These are phyloP conservation scores for Pseudogymnoascus sp. DNA, from an alignment of 2,329 filamentous ascomycete genomes.

Conservation along the genomic window DNA sequence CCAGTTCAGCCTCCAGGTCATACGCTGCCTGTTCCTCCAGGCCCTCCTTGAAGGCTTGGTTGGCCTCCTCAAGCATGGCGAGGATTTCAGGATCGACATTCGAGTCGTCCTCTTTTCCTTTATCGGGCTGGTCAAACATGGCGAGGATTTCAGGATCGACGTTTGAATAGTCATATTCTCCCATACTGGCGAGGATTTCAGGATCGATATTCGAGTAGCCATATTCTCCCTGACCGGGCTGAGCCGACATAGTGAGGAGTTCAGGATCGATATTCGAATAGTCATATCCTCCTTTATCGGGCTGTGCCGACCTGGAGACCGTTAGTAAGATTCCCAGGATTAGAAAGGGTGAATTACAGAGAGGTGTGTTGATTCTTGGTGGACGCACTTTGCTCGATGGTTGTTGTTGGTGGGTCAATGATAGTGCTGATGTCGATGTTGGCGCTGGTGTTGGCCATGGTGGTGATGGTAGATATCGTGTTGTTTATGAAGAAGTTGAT, in stretches of 20 bases:
- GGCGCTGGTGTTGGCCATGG: background rate
- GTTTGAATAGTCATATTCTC: background rate
- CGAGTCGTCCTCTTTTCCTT: background rate
- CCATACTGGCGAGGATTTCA: background rate
- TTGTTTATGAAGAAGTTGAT: background rate
- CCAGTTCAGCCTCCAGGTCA: background rate
- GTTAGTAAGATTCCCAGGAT: background rate
- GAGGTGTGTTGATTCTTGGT: background rate
- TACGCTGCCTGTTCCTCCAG: background rate
- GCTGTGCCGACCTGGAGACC: background rate
- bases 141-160: slow-evolving; percentile 2
- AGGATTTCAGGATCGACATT: background rate
- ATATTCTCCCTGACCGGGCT: background rate
- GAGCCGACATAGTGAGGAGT: background rate
- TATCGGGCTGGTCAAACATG: background rate
- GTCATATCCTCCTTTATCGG: background rate
- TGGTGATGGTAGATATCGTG: background rate
- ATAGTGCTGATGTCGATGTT: too few relatives aligned
- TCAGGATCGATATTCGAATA: background rate
- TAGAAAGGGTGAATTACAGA: background rate
- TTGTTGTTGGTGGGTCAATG: background rate
- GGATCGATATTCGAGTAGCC: background rate
- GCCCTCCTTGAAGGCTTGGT: background rate
- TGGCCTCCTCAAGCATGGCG: slow-evolving; percentile 1
- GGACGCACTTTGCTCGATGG: background rate